Base-by-base conservation (phyloP, 345 rosid genomes). In the Durio zibethinus region DNA sequence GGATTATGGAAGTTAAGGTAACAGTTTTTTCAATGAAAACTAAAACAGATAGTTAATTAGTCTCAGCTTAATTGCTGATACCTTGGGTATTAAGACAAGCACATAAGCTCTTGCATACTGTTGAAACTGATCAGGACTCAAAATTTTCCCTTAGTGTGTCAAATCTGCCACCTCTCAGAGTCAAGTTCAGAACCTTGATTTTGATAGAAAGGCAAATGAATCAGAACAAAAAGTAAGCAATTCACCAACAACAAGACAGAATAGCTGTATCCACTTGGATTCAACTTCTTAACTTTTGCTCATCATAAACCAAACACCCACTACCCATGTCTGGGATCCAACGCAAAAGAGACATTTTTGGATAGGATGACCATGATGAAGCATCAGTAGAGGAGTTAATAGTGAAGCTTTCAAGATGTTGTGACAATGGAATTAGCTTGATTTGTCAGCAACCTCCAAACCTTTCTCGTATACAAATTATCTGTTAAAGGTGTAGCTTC, bases 201-300 rank as follows among this genome's bases (percentile, higher is more conserved):
- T 80, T 78, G 85, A 90, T 83, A 83, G 91, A 86, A 84, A 88
- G 91, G 92, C 92, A 94, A 94, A 92, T 86, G 90, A 84, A 92
- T 88, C 87, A 79, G 87, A 90, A 90, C 89, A 89, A 90, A 90
- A 91, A 84, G 89, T 85, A 76, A 83, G 89, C 73, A 87, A 83
- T 68, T 84, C 79, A 81, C 70, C 78, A 80, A 78, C 73, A 86
- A 80, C 43, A 83, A 79, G 93, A 89, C 90, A 86, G 77, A 75
- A 82, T 80, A 82, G 85, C 86, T 84, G 82, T 81, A 79, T 85
- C 90, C 91, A 86, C 89, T 90, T 90, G 93, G 83, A 83, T 80
- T 83, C 91, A 87, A 86, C 87, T 80, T 78, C 87, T 88, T 90
- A 86, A 83, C 89, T 88, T 85, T 85, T 82, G 87, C 88, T 69